Evolutionary conservation across 164 flowering plant genomes (phyloP).

Genomic region (Piper betle): DNA sequence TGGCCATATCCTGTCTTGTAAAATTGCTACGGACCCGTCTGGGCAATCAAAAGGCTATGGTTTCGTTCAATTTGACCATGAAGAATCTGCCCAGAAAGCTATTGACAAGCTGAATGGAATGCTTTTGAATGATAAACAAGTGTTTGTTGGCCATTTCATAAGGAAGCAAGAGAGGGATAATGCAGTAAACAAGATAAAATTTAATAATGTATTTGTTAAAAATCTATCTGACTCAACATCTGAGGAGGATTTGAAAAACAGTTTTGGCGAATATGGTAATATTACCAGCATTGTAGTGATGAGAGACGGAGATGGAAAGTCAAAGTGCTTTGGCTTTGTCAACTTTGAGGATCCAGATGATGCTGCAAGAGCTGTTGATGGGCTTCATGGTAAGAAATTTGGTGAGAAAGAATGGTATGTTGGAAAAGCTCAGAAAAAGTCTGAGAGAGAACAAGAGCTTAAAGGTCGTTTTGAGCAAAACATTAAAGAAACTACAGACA

Average conservation of each 20-base stretch:
- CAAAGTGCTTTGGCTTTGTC: conserved; percentile 67
- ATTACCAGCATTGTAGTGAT: conserved; percentile 58
- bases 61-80: conserved; percentile 56
- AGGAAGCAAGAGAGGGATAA: conserved; percentile 61
- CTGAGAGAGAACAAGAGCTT: conserved; percentile 67
- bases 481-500: conserved; percentile 52
- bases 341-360: conserved; percentile 60
- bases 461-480: conserved; percentile 56
- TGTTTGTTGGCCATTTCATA: conserved; percentile 58
- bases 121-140: conserved; percentile 65
- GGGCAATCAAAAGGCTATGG: conserved; percentile 70
- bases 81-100: conserved; percentile 56
- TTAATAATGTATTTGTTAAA: conserved; percentile 60
- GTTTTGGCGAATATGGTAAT: conserved; percentile 52
- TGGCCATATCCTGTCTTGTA: conserved; percentile 60
- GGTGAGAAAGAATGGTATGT: conserved; percentile 82
- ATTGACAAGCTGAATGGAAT: conserved; percentile 69
- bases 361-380: conserved; percentile 70
- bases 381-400: conserved; percentile 50
- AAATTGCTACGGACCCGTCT: conserved; percentile 42
- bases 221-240: conserved; percentile 50
- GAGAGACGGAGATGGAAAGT: conserved; percentile 70
- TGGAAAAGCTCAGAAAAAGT: conserved; percentile 77
- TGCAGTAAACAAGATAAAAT: conserved; percentile 25
- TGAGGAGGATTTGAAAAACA: conserved; percentile 43